A percentile compares a stretch with the other conserved stretches of the same genome.
phyloP scores from a whole-genome alignment of 1,139 yeast species.

The Geotrichum reessii region DNA sequence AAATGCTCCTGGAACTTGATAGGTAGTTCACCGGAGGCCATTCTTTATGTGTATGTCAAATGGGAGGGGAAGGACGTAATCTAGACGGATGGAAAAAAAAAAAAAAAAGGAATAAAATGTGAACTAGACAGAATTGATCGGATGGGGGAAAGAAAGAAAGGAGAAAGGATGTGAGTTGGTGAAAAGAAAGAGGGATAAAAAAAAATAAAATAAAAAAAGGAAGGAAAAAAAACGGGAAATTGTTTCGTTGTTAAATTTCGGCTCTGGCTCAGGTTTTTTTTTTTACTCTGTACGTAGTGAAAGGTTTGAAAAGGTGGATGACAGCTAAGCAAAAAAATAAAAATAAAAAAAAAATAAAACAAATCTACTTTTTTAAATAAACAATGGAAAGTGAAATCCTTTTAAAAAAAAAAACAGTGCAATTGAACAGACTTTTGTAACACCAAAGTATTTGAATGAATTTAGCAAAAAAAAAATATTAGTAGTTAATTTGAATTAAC shows the following conservation, averaged over 20 bases:
- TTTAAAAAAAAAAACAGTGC: no score
- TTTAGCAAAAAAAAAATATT: no score
- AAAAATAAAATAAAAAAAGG: background rate
- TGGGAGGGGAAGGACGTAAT: background rate
- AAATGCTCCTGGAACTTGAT: slow-evolving; percentile 94
- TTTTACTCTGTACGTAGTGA: no score
- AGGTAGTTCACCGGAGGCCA: slow-evolving; percentile 57
- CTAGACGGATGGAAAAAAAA: background rate
- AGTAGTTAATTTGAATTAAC: no score
- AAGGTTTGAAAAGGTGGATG: slow-evolving; percentile 4
- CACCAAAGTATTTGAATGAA: no score
- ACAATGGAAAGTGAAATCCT: no score
- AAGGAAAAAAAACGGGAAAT: background rate
- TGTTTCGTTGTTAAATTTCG: slow-evolving; percentile 1
- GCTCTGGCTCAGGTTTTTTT: background rate
- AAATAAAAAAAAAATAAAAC: background rate
- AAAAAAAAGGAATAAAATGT: background rate
- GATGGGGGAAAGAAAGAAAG: background rate
- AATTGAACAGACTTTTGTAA: no score
- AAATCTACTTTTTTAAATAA: no score
- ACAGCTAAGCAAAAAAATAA: slow-evolving; percentile 3
- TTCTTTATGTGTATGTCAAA: background rate
- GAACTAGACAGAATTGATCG: background rate
- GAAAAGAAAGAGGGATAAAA: background rate
- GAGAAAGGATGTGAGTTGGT: background rate